Evolutionary conservation across 345 rosid genomes (phyloP).

Genomic region (Arabidopsis suecica): DNA sequence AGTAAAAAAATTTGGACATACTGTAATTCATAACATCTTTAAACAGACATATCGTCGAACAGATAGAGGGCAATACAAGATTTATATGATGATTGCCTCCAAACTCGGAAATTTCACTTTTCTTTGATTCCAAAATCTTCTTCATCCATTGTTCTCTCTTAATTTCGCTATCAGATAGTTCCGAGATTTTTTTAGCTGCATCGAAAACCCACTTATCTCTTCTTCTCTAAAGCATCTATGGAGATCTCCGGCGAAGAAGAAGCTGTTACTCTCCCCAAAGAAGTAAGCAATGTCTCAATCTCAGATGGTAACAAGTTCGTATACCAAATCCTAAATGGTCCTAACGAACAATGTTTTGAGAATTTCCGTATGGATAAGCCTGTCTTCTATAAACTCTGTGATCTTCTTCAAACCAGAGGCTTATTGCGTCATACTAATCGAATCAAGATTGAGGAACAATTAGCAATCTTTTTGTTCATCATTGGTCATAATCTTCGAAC

Average conservation of each 20-base stretch:
- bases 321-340: conserved; percentile 75
- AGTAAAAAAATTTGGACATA: too few species aligned
- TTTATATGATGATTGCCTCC: background rate
- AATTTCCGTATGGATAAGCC: conserved; percentile 93
- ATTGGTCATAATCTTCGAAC: conserved; percentile 88
- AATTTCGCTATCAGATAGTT: background rate
- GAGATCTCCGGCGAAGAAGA: conserved; percentile 63
- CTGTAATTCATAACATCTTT: too few species aligned
- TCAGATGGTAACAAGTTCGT: conserved; percentile 70
- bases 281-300: conserved; percentile 46
- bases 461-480: conserved; percentile 84
- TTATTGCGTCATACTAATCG: conserved; percentile 86
- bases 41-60: conserved; percentile 31
- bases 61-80: conserved; percentile 6
- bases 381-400: conserved; percentile 82
- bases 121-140: too few species aligned
- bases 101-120: background rate
- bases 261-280: conserved; percentile 52
- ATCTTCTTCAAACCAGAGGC: conserved; percentile 73
- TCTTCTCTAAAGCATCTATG: conserved; percentile 43
- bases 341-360: conserved; percentile 65
- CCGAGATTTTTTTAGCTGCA: background rate
- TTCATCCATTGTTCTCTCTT: background rate
- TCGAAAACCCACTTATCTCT: background rate
- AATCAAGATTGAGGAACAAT: conserved; percentile 88